A percentile compares a stretch with the other conserved stretches of the same genome.
Conservation (phyloP, 1,284 basidiomycete species). For the Ganoderma leucocontextum region DNA sequence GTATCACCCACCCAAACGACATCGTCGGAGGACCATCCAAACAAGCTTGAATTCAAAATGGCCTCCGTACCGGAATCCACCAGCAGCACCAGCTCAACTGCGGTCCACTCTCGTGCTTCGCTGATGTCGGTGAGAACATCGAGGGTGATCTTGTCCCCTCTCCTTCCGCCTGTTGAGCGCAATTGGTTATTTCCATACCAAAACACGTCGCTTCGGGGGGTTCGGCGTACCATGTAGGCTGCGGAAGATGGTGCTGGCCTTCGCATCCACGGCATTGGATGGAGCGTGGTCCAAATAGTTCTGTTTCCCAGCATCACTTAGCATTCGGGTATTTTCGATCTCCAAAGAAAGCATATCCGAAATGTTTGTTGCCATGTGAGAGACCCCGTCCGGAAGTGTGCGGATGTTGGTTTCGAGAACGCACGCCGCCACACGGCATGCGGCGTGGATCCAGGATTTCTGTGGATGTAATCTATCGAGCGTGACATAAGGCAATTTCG, state of each 20-base stretch:
- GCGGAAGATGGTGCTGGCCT: slow-evolving; percentile 55
- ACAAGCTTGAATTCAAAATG: slow-evolving; percentile 46
- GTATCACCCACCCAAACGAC: slow-evolving; percentile 51
- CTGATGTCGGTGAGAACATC: slow-evolving; percentile 48
- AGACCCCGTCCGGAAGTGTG: slow-evolving; percentile 48
- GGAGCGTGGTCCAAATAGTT: slow-evolving; percentile 57
- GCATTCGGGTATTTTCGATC: slow-evolving; percentile 40
- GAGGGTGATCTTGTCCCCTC: slow-evolving; percentile 57
- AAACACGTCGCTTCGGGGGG: not conserved
- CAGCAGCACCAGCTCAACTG: slow-evolving; percentile 53
- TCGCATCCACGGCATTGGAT: slow-evolving; percentile 64
- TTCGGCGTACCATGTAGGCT: slow-evolving; percentile 53
- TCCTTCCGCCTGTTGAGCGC: slow-evolving; percentile 40
- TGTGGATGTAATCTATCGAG: slow-evolving; percentile 23
- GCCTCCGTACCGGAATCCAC: slow-evolving; percentile 50
- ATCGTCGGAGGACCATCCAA: slow-evolving; percentile 51
- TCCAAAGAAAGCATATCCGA: slow-evolving; percentile 53
- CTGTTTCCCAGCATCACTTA: slow-evolving; percentile 45
- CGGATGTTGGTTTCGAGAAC: slow-evolving; percentile 63
- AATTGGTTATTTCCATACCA: slow-evolving; percentile 10
- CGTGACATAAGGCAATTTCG: slow-evolving; percentile 35
- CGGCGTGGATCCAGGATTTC: slow-evolving; percentile 44
- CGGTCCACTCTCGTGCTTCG: slow-evolving; percentile 31
- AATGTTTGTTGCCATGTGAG: slow-evolving; percentile 39
- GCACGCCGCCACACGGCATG: slow-evolving; percentile 56